Evolutionary conservation across 805 yeast species (phyloP).

Genomic region (Saturnispora dispora): DNA sequence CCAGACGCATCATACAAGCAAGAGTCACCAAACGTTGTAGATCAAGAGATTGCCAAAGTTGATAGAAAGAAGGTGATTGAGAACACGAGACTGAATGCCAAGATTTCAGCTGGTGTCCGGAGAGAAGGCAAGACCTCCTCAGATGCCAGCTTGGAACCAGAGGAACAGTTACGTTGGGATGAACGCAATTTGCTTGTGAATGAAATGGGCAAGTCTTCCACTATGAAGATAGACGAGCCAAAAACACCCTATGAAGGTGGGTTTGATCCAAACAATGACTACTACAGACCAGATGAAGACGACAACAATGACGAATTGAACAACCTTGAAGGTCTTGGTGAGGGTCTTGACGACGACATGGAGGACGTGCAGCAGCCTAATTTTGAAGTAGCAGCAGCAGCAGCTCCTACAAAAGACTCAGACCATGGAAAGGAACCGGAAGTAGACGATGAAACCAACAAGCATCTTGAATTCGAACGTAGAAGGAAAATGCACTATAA

Average conservation of each 20-base stretch:
- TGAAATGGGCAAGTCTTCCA: conserved; percentile 63
- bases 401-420: background rate
- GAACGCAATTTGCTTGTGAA: conserved; percentile 64
- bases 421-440: background rate
- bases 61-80: conserved; percentile 63
- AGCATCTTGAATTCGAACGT: conserved; percentile 2
- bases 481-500: conserved; percentile 7
- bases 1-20: conserved; percentile 16
- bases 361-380: background rate
- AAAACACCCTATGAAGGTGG: conserved; percentile 94
- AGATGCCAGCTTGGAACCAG: conserved; percentile 6
- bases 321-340: conserved; percentile 35
- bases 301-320: conserved; percentile 32
- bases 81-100: conserved; percentile 71
- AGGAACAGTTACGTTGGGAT: conserved; percentile 70
- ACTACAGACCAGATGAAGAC: conserved; percentile 56
- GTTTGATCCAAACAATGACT: conserved; percentile 71
- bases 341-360: conserved; percentile 24
- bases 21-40: conserved; percentile 15
- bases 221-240: conserved; percentile 87
- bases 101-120: conserved; percentile 14
- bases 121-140: background rate
- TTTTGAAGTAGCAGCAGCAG: background rate
- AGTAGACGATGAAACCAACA: background rate
- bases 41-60: conserved; percentile 15